Evolutionary conservation across 2,329 filamentous ascomycete genomes (phyloP).

Genomic region (Ceratocystis huliohia): DNA sequence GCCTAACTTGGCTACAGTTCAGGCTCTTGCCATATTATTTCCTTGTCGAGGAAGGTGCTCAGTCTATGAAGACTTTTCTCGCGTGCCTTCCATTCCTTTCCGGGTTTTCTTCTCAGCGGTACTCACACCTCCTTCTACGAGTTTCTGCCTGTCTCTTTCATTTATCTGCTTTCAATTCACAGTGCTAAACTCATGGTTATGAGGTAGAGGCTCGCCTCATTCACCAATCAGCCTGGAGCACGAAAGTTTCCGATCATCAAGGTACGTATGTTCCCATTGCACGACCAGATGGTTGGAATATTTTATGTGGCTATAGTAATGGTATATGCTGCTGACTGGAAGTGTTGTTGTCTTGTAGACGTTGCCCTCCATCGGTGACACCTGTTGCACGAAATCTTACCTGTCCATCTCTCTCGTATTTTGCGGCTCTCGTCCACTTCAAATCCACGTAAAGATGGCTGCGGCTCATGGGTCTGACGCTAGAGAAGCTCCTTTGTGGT

Average conservation of each 20-base stretch:
- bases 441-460: background rate
- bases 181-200: background rate
- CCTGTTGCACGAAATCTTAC: background rate
- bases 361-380: background rate
- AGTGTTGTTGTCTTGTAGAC: background rate
- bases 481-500: constrained; percentile 8
- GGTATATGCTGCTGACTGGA: background rate
- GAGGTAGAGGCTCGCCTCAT: background rate
- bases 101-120: background rate
- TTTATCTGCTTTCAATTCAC: background rate
- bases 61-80: background rate
- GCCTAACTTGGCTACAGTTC: too few relatives aligned
- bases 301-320: background rate
- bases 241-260: background rate
- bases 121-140: background rate
- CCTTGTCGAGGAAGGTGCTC: background rate
- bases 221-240: background rate
- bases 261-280: background rate
- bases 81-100: background rate
- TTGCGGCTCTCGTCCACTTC: background rate
- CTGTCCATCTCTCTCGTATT: background rate
- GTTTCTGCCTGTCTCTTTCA: background rate
- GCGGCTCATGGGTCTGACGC: background rate
- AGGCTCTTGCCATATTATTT: background rate
- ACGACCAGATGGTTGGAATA: too few relatives aligned